Base-by-base conservation (phyloP, 257 asterid species). In the Eustoma russellianum region DNA sequence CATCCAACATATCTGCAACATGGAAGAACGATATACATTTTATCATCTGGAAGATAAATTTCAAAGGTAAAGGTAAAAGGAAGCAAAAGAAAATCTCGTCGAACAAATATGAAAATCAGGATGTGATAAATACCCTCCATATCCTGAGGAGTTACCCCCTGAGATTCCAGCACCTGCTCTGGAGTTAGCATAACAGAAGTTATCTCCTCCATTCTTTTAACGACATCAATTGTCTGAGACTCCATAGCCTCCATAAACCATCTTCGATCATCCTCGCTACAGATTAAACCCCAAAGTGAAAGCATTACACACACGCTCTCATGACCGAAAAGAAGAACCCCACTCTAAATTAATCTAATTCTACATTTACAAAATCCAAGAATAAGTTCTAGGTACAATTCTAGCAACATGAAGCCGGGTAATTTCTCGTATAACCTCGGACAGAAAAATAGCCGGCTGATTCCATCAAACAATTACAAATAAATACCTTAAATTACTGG, bases 231-330 rank as follows among this genome's bases (percentile, higher is more conserved):
- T 5, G 95, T 83, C 63, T 87, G 96, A 11, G 86, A 71, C 77
- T 91, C 95, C 93, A 87, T 82, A 55, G 98, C 98, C 62, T 91
- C 98, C 95, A 76, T 79, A 60, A 91, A 91, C 98, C 96, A 91
- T 70, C 44, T 82, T 59, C 81, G 67, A 41, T 91, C 96, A 67
- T 87, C 96, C 79, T 91, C 98, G 61, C 98, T 91, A 58, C 9
- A 55, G 7, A 55, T 35, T 3, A 52, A 38, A 3, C 12, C 17
- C 13, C 38, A 63, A 10, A 15, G 51, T 41, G 16, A 46, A 17
- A 17, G 5, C 57, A 58, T 24, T 24, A 10, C 6, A 2, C 14
- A 5, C 43, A 16, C 44, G 16, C 15, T 48, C 30, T 5, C 9
- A 38, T 38, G 12, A 38, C 43, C 43, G 1, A 38, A 38, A 4